Conservation (phyloP, 2,329 filamentous ascomycete genomes). For the Pseudogymnoascus pannorum region DNA sequence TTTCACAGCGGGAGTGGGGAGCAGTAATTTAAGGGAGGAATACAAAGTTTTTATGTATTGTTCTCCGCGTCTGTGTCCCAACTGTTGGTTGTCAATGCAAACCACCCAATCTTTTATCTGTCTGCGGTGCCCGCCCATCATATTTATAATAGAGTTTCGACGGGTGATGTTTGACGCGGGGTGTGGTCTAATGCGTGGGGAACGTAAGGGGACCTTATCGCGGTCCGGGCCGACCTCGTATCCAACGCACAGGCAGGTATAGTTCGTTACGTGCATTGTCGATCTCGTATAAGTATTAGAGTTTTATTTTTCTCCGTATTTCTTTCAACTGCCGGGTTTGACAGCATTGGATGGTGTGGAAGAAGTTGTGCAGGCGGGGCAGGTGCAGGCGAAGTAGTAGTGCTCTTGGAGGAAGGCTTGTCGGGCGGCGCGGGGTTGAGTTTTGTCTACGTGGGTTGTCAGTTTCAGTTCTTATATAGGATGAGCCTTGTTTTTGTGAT, state of each 20-base stretch:
- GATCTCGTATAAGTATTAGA: not conserved
- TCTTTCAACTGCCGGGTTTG: not conserved
- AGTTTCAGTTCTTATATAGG: not conserved
- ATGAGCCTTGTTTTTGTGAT: not conserved
- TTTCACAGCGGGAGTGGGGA: not conserved
- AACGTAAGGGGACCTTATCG: not conserved
- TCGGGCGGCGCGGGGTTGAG: conserved; percentile 27
- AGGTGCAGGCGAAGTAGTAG: conserved; percentile 36
- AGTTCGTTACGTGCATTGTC: not conserved
- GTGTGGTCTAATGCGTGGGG: not conserved
- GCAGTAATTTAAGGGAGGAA: not conserved
- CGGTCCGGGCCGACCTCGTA: not conserved
- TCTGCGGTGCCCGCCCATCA: too few species aligned
- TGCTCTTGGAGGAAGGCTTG: conserved; percentile 27
- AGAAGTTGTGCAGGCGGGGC: conserved; percentile 28
- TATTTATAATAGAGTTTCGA: not conserved
- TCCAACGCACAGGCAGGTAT: not conserved
- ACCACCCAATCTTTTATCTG: not conserved
- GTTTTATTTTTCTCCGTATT: conserved; percentile 1
- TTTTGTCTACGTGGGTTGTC: conserved; percentile 27
- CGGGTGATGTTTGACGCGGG: not conserved
- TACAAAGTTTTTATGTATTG: not conserved
- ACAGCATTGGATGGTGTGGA: not conserved
- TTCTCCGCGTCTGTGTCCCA: not conserved
- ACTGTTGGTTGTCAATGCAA: not conserved